phyloP scores from a whole-genome alignment of 768 basidiomycete species.

The Roridomyces roridus region DNA sequence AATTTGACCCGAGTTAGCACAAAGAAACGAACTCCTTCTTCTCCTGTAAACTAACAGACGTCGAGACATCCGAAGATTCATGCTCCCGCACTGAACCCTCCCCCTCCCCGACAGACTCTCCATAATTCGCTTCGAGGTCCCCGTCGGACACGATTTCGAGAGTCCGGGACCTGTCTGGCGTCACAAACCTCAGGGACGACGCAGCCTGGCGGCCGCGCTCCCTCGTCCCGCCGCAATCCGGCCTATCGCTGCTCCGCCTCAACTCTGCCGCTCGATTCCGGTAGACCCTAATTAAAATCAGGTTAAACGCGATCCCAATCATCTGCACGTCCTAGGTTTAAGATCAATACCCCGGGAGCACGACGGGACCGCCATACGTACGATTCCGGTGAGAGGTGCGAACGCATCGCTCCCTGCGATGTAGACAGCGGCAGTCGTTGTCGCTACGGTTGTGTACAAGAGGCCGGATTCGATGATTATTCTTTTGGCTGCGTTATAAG shows the following conservation, averaged over 20 bases:
- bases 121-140: slow-evolving; percentile 1
- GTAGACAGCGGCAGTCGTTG: neutral
- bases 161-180: neutral
- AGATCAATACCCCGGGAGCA: neutral
- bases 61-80: too few relatives aligned
- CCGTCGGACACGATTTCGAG: neutral
- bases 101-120: neutral
- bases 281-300: slow-evolving; percentile 15
- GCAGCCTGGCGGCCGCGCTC: neutral
- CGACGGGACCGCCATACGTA: neutral
- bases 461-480: slow-evolving; percentile 18
- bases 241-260: neutral
- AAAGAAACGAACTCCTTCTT: too few relatives aligned
- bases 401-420: slow-evolving; percentile 10
- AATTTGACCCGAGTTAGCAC: too few relatives aligned
- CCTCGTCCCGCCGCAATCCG: too few relatives aligned
- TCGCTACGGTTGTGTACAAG: slow-evolving; percentile 7
- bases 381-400: slow-evolving; percentile 9
- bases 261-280: neutral
- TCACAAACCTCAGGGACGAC: neutral
- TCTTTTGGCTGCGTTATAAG: neutral
- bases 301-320: slow-evolving; percentile 16
- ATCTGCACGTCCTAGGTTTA: slow-evolving; percentile 10
- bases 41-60: too few relatives aligned
- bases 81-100: too few relatives aligned